A percentile compares a stretch with the other conserved stretches of the same genome.
Evolutionary conservation across 148 eudicot genomes (phyloP).

Genomic region (Cornus suecica): DNA sequence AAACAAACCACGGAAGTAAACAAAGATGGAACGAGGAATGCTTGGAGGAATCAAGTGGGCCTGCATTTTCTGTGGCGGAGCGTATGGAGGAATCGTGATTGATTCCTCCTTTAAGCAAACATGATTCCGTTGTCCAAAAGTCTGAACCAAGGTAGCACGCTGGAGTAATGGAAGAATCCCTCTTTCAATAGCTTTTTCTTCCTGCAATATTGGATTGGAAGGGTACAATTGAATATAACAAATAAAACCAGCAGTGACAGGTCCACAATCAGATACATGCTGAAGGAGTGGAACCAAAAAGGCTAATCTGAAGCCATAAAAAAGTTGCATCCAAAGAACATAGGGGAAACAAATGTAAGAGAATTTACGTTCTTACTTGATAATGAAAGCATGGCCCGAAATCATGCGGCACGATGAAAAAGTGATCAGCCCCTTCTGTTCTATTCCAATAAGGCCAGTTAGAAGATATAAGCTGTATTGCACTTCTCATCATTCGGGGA

Average conservation of each 20-base stretch:
- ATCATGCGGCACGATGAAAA: slow-evolving; percentile 91
- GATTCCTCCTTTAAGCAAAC: slow-evolving; percentile 97
- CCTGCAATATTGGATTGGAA: slow-evolving; percentile 39
- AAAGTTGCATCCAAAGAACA: neutral
- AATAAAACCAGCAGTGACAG: neutral
- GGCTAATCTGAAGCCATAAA: neutral
- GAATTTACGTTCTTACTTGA: slow-evolving; percentile 41
- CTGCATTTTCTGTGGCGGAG: slow-evolving; percentile 99
- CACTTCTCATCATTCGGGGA: slow-evolving; percentile 99
- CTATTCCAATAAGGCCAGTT: slow-evolving; percentile 99
- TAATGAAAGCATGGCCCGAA: slow-evolving; percentile 98
- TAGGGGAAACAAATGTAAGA: neutral
- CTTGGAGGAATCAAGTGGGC: slow-evolving; percentile 85
- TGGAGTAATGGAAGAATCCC: slow-evolving; percentile 86
- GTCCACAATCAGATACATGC: slow-evolving; percentile 3
- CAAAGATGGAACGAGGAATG: slow-evolving; percentile 94
- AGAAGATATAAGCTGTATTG: slow-evolving; percentile 92
- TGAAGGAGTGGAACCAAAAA: neutral
- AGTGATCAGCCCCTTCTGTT: slow-evolving; percentile 99
- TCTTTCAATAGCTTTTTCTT: slow-evolving; percentile 98
- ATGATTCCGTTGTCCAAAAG: slow-evolving; percentile 94
- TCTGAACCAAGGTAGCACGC: slow-evolving; percentile 94
- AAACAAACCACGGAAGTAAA: slow-evolving; percentile 94
- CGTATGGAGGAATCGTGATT: slow-evolving; percentile 92
- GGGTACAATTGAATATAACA: neutral